A percentile compares a stretch with the other conserved stretches of the same genome.
Evolutionary conservation across 2,329 filamentous ascomycete genomes (phyloP).

Genomic region (Lecanicillium sp.): DNA sequence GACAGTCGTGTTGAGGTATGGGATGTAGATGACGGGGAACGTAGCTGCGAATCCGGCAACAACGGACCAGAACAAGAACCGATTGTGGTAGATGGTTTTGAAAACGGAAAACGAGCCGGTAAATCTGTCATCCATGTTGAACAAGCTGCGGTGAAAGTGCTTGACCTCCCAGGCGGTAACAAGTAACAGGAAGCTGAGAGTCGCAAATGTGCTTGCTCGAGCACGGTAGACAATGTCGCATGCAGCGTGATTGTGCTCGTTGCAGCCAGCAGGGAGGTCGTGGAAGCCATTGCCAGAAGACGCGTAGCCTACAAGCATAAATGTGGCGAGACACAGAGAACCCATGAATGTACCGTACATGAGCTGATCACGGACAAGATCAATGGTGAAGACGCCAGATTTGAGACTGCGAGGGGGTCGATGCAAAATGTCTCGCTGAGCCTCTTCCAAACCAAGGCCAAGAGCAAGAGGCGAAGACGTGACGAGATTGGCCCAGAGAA

Average conservation of each 20-base stretch:
- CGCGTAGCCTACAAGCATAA: conserved; percentile 51
- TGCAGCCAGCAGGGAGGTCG: conserved; percentile 48
- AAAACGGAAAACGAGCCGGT: conserved; percentile 41
- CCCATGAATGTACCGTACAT: conserved; percentile 58
- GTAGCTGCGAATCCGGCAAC: conserved; percentile 50
- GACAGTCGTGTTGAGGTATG: conserved; percentile 54
- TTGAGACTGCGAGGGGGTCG: conserved; percentile 56
- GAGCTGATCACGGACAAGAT: conserved; percentile 59
- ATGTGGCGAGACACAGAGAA: conserved; percentile 50
- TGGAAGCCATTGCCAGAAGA: conserved; percentile 34
- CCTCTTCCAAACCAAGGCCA: conserved; percentile 62
- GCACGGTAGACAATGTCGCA: conserved; percentile 56
- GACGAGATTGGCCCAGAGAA: conserved; percentile 69
- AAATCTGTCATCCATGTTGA: conserved; percentile 53
- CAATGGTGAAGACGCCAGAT: conserved; percentile 53
- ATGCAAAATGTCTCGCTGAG: conserved; percentile 57
- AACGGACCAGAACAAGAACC: conserved; percentile 58
- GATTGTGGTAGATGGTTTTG: conserved; percentile 58
- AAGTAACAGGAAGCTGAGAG: conserved; percentile 58
- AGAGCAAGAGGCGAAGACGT: conserved; percentile 65
- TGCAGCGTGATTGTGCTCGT: conserved; percentile 37
- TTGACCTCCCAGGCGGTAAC: conserved; percentile 68
- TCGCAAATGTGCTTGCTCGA: conserved; percentile 61
- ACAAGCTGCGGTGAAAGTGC: conserved; percentile 60
- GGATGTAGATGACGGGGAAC: conserved; percentile 60